Percentiles rank a stretch among this genome's conserved stretches.
These are phyloP conservation scores for Houttuynia cordata DNA, from an alignment of 164 flowering plant genomes.

Conservation along the genomic window DNA sequence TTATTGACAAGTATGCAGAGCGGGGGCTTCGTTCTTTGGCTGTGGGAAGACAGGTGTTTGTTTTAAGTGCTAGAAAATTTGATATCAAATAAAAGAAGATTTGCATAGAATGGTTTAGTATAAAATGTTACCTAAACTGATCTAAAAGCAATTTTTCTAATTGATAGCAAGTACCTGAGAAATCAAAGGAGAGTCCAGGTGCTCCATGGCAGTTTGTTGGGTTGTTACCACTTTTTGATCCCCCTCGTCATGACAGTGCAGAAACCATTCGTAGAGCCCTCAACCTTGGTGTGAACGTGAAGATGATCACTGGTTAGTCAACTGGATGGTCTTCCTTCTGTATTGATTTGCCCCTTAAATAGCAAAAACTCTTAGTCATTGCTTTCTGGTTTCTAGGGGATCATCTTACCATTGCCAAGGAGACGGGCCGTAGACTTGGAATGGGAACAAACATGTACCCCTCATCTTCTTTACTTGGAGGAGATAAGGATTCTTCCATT, in stretches of 20 bases:
- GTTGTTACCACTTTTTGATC: slow-evolving; percentile 28
- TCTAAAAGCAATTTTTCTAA: too few relatives aligned
- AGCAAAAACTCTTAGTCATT: not conserved
- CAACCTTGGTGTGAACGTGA: slow-evolving; percentile 29
- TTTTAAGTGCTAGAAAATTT: too few relatives aligned
- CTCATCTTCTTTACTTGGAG: slow-evolving; percentile 30
- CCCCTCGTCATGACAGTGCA: slow-evolving; percentile 30
- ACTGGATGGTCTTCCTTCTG: not conserved
- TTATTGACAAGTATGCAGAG: slow-evolving; percentile 31
- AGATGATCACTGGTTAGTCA: slow-evolving; percentile 27
- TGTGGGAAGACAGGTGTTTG: slow-evolving; percentile 25
- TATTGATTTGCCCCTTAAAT: too few relatives aligned
- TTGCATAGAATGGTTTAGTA: not conserved
- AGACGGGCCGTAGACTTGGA: slow-evolving; percentile 36
- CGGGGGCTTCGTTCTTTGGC: slow-evolving; percentile 35
- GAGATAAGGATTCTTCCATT: slow-evolving; percentile 28
- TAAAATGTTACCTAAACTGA: too few relatives aligned
- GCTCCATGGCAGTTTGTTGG: slow-evolving; percentile 34
- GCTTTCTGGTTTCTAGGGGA: slow-evolving; percentile 18
- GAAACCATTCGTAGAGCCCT: slow-evolving; percentile 31
- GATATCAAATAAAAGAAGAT: not conserved
- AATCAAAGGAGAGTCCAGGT: slow-evolving; percentile 23
- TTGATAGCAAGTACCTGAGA: slow-evolving; percentile 26
- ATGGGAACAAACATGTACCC: slow-evolving; percentile 47
- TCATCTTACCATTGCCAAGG: slow-evolving; percentile 37